A percentile compares a stretch with the other conserved stretches of the same genome.
These are phyloP conservation scores for Cryptosporidium xiaoi DNA, from an alignment of 169 alveolate genomes.

Conservation along the genomic window DNA sequence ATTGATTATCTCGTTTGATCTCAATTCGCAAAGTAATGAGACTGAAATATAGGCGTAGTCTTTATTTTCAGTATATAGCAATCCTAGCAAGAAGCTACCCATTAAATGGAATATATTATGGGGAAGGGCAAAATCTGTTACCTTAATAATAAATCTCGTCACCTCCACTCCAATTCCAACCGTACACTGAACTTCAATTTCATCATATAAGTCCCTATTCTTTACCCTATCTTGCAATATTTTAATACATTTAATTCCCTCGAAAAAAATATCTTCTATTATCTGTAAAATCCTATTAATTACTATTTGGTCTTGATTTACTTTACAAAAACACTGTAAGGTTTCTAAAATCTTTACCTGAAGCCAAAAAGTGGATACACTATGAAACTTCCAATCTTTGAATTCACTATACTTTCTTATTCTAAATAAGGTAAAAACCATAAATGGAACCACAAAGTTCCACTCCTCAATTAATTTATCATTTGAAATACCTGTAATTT, in stretches of 20 bases:
- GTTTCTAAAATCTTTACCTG: slow-evolving; percentile 33
- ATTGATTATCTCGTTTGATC: not conserved
- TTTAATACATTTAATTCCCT: slow-evolving; percentile 32
- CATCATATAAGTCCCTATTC: slow-evolving; percentile 7
- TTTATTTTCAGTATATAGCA: slow-evolving; percentile 50
- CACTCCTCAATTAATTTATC: not conserved
- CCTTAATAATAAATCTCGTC: slow-evolving; percentile 21
- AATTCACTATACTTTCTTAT: not conserved
- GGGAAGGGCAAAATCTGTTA: slow-evolving; percentile 1
- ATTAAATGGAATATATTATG: slow-evolving; percentile 17
- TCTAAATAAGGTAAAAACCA: slow-evolving; percentile 22
- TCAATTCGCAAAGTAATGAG: slow-evolving; percentile 32
- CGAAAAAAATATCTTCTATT: slow-evolving; percentile 41
- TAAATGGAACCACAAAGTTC: slow-evolving; percentile 23
- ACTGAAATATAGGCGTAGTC: slow-evolving; percentile 55
- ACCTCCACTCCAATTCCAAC: slow-evolving; percentile 52
- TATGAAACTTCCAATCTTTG: slow-evolving; percentile 46
- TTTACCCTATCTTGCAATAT: not conserved
- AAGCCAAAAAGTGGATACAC: slow-evolving; percentile 69
- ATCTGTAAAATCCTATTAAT: slow-evolving; percentile 16
- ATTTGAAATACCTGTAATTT: not conserved
- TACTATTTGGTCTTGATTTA: slow-evolving; percentile 16
- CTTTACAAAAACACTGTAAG: slow-evolving; percentile 6
- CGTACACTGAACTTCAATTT: slow-evolving; percentile 27
- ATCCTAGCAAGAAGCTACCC: slow-evolving; percentile 36